Base-by-base conservation (phyloP, 371 early-diverging fungal species). In the Zychaea mexicana region DNA sequence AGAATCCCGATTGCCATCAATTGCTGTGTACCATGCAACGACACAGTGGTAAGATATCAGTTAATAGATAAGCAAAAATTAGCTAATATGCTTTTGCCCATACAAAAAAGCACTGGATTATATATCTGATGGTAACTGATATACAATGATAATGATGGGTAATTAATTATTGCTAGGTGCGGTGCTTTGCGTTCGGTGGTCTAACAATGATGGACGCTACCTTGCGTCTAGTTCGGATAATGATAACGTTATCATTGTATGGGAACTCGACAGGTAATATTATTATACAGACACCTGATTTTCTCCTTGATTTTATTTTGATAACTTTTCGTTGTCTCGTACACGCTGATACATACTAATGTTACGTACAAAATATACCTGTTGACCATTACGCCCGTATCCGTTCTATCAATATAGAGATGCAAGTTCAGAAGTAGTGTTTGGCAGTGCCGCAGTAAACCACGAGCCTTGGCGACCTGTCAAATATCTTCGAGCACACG, bases 181-280 rank as follows among this genome's bases (percentile, higher is more conserved):
- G 2, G 96, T 97, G 2, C 74, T 97, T 38, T 97, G 97, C 67
- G 95, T 95, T 2, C 84, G 95, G 19, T 98, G 94, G 90, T 90
- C 93, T 3, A 85, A 83, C 39, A 77, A 68, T 21, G 82, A 84
- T 17, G 96, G 96, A 0, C 80, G 72, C 33, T 90, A 89, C 68
- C 76, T 98, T 33, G 98, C 97, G 6, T 90, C 93, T 2, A 93
- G 95, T 22, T 91, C 96, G 0, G 98, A 98, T 73, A 82, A 74
- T 54, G 92, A 90, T 56, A 90, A 88, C 73, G 86, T 94, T 8
- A 88, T 97, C 52, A 85, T 97, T 53, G 89, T 98, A n/a, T 98
- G 97, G 97, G 89, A 91, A 71, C 72, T 84, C 52, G 91, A 94
- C 64, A 73, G 72, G 89, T 87, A 81, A 56, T 62, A 8, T 30